A percentile compares a stretch with the other conserved stretches of the same genome.
These are phyloP conservation scores for Mycena capillaripes DNA, from an alignment of 768 basidiomycete genomes.

Conservation along the genomic window DNA sequence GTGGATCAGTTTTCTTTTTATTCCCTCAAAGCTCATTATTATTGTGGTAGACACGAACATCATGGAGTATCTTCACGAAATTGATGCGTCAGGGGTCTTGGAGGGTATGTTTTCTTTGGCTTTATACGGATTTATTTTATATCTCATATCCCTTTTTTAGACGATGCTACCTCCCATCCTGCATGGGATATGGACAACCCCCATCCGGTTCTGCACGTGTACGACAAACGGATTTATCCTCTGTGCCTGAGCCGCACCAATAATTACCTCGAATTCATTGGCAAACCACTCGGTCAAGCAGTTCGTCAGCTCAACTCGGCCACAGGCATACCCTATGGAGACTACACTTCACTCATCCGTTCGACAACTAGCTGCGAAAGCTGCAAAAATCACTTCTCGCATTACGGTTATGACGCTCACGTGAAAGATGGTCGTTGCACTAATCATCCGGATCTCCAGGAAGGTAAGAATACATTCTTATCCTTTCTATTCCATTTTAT, in stretches of 20 bases:
- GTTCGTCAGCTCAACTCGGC: not conserved
- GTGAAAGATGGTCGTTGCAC: not conserved
- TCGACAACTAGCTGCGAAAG: not conserved
- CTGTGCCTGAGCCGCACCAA: not conserved
- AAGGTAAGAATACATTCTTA: not conserved
- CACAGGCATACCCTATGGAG: not conserved
- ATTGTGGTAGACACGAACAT: not conserved
- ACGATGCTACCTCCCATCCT: not conserved
- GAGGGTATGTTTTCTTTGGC: not conserved
- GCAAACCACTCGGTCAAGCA: not conserved
- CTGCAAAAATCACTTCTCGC: not conserved
- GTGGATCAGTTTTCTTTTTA: not conserved
- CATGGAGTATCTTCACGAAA: constrained; percentile 2
- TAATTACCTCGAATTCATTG: not conserved
- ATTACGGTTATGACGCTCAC: not conserved
- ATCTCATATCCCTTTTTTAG: not conserved
- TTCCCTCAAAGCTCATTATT: not conserved
- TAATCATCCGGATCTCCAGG: not conserved
- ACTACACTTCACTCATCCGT: not conserved
- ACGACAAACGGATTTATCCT: not conserved
- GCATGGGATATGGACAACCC: not conserved
- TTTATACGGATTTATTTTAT: not conserved
- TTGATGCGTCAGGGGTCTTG: not conserved
- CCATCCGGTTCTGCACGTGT: not conserved
- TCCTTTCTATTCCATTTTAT: not conserved